These are phyloP conservation scores for Syzygium syzygioides DNA, from an alignment of 441 rosid genomes.

Conservation along the genomic window DNA sequence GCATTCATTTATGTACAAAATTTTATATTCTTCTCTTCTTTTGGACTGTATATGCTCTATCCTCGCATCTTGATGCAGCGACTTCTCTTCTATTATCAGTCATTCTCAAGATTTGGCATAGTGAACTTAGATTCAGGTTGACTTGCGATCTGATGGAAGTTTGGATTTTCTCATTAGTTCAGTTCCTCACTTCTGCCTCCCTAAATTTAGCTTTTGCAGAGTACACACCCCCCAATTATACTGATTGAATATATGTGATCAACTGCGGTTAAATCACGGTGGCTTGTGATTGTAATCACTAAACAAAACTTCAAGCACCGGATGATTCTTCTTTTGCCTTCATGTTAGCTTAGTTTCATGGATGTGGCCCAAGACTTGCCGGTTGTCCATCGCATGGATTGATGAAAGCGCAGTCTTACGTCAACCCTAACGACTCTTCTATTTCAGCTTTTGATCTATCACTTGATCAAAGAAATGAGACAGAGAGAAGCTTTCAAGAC, in stretches of 20 bases:
- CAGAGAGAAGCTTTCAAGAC: background rate
- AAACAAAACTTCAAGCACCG: background rate
- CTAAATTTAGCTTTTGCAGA: background rate
- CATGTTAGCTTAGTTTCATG: background rate
- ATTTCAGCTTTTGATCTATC: background rate
- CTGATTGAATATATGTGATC: background rate
- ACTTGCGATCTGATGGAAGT: background rate
- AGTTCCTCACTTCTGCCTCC: background rate
- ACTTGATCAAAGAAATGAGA: background rate
- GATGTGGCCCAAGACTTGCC: background rate
- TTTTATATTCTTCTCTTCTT: background rate
- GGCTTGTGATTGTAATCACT: background rate
- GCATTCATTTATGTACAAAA: background rate
- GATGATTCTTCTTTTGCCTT: background rate
- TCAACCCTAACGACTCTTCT: background rate
- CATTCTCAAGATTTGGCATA: background rate
- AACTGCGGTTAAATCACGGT: background rate
- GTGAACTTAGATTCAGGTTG: background rate
- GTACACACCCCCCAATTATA: background rate
- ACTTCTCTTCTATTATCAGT: background rate
- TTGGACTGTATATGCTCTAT: background rate
- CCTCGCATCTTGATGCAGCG: background rate
- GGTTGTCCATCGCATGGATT: background rate
- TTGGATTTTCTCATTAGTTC: background rate
- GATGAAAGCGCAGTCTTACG: background rate